Percentiles rank a stretch among this genome's conserved stretches.
These are phyloP conservation scores for Hibiscus trionum DNA, from an alignment of 345 rosid genomes.

Conservation along the genomic window DNA sequence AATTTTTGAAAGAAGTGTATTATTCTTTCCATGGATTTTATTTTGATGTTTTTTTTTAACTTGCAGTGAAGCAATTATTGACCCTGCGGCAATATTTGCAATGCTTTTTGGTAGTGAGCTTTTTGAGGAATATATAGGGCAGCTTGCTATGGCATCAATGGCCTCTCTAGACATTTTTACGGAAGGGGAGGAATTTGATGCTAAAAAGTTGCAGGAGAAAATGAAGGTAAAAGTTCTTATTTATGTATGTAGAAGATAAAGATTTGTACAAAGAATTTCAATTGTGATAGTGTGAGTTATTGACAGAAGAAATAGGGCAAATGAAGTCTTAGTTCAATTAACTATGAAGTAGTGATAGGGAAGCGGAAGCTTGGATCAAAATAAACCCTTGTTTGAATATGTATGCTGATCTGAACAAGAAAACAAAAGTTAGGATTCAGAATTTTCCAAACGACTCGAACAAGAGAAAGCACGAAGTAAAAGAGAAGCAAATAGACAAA, in stretches of 20 bases:
- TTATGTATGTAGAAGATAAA: background rate
- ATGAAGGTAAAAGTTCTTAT: conserved; percentile 50
- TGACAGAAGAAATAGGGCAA: background rate
- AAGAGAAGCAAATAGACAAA: too few species aligned
- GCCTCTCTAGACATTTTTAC: conserved; percentile 79
- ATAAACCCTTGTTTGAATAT: too few species aligned
- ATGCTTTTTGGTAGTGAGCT: conserved; percentile 99
- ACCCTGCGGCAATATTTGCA: conserved; percentile 93
- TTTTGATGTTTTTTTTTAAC: conserved; percentile 3
- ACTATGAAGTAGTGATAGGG: background rate
- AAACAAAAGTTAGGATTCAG: too few species aligned
- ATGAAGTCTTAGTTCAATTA: background rate
- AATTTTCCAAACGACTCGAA: too few species aligned
- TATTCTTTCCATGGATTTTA: conserved; percentile 8
- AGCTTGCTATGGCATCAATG: conserved; percentile 99
- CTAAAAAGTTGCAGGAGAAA: conserved; percentile 80
- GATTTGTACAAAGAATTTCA: background rate
- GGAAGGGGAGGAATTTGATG: conserved; percentile 79
- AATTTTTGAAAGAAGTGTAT: background rate
- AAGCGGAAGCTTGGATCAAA: too few species aligned
- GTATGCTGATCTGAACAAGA: too few species aligned
- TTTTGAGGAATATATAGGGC: conserved; percentile 88
- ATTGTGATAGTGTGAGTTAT: background rate
- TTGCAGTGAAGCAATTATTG: conserved; percentile 82
- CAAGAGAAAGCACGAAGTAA: too few species aligned